Evolutionary conservation across 129 eudicot species (phyloP).

Genomic region (Flaveria linearis): DNA sequence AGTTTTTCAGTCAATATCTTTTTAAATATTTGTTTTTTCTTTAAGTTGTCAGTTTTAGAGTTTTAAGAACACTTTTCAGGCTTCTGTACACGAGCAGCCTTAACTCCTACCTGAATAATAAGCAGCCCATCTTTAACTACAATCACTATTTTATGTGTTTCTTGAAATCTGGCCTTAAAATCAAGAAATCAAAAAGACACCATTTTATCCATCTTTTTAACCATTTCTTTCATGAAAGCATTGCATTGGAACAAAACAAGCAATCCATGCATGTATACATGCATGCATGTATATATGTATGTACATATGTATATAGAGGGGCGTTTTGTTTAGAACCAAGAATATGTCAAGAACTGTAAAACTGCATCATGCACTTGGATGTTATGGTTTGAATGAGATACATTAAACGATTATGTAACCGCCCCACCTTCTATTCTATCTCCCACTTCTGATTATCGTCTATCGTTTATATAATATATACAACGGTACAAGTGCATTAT

Average conservation of each 20-base stretch:
- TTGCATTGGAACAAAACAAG: background rate
- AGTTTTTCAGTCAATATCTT: conserved; percentile 33
- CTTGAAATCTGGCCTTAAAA: conserved; percentile 10
- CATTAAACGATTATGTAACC: no score
- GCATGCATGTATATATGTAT: background rate
- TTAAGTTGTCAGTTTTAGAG: conserved; percentile 27
- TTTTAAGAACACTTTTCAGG: conserved; percentile 41
- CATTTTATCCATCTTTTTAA: background rate
- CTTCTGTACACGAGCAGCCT: conserved; percentile 24
- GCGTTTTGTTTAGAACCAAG: no score
- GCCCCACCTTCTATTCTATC: no score
- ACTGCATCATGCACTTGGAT: no score
- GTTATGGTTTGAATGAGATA: no score
- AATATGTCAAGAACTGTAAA: no score
- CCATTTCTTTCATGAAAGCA: background rate
- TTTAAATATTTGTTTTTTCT: conserved; percentile 25
- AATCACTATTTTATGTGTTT: conserved; percentile 34
- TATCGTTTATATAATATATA: no score
- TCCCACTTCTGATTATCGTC: no score
- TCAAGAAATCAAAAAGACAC: conserved; percentile 25
- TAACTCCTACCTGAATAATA: conserved; percentile 31
- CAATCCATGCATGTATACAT: conserved; percentile 18
- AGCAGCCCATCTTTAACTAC: conserved; percentile 18
- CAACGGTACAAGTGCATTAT: no score
- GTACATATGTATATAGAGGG: no score